phyloP scores from a whole-genome alignment of 257 asterid species.

The Leonotis leonurus region DNA sequence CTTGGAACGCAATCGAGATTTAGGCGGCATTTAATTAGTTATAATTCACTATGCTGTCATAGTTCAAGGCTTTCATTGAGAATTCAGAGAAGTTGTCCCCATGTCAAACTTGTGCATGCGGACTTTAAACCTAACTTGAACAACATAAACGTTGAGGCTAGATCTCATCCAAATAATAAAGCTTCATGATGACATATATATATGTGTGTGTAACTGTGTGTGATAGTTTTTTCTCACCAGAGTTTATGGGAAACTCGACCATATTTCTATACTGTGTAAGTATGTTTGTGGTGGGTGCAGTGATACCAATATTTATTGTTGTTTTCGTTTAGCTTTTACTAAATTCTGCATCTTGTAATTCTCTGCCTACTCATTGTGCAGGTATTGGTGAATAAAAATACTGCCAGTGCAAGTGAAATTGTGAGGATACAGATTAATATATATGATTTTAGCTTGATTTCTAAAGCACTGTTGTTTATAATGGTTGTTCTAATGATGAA shows the following conservation, averaged over 20 bases:
- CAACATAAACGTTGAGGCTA: neutral
- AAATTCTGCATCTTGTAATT: neutral
- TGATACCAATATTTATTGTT: constrained; percentile 1
- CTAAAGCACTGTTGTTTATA: constrained; percentile 3
- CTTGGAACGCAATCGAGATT: neutral
- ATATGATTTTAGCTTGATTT: constrained; percentile 4
- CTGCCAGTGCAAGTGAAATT: constrained; percentile 99
- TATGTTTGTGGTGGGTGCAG: no score
- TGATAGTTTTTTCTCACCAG: neutral
- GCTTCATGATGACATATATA: neutral
- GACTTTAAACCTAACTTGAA: neutral
- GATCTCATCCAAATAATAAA: no score
- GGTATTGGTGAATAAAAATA: constrained; percentile 92
- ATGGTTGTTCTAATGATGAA: constrained; percentile 8
- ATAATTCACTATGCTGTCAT: neutral
- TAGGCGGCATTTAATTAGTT: neutral
- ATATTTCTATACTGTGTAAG: neutral
- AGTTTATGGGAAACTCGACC: neutral
- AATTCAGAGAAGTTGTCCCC: neutral
- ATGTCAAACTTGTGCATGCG: neutral
- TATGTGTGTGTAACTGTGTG: no score
- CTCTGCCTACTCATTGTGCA: constrained; percentile 30
- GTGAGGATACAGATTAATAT: constrained; percentile 53
- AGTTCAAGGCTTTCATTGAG: neutral
- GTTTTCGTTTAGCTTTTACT: neutral